Percentiles rank a stretch among this genome's conserved stretches.
Evolutionary conservation across 2,329 filamentous ascomycete genomes (phyloP).

Genomic region (Cercospora citrullina): DNA sequence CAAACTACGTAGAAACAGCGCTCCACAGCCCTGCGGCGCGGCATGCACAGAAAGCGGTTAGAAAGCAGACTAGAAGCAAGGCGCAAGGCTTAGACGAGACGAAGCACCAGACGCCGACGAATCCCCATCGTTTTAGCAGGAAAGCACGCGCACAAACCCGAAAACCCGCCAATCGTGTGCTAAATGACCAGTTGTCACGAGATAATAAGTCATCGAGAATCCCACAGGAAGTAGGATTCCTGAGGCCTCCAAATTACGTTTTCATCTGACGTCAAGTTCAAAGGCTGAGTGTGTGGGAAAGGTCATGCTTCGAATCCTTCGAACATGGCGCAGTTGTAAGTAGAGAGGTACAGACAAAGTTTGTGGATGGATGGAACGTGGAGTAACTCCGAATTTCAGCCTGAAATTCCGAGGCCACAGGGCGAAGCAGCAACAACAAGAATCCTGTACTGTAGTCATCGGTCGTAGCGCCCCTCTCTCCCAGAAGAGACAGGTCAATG

Average conservation of each 20-base stretch:
- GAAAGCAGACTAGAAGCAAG: not conserved
- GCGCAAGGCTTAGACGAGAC: not conserved
- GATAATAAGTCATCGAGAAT: not conserved
- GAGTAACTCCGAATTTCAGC: not conserved
- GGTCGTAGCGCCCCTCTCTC: not conserved
- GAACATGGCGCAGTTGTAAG: slow-evolving; percentile 1
- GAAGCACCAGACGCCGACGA: not conserved
- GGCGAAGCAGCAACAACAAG: not conserved
- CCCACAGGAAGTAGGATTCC: not conserved
- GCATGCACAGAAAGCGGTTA: not conserved
- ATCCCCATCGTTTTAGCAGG: not conserved
- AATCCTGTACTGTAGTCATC: not conserved
- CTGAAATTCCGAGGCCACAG: not conserved
- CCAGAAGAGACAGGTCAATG: not conserved
- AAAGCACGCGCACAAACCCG: not conserved
- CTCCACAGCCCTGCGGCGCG: not conserved
- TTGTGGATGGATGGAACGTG: too few relatives aligned
- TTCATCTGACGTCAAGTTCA: not conserved
- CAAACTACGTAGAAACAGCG: too few relatives aligned
- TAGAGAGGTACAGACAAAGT: not conserved
- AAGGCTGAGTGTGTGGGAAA: not conserved
- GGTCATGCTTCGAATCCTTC: slow-evolving; percentile 5
- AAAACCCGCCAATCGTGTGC: not conserved
- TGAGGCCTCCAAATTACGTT: not conserved
- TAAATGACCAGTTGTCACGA: not conserved